Evolutionary conservation across 2,329 filamentous ascomycete genomes (phyloP).

Genomic region (Metarhizium anisopliae): DNA sequence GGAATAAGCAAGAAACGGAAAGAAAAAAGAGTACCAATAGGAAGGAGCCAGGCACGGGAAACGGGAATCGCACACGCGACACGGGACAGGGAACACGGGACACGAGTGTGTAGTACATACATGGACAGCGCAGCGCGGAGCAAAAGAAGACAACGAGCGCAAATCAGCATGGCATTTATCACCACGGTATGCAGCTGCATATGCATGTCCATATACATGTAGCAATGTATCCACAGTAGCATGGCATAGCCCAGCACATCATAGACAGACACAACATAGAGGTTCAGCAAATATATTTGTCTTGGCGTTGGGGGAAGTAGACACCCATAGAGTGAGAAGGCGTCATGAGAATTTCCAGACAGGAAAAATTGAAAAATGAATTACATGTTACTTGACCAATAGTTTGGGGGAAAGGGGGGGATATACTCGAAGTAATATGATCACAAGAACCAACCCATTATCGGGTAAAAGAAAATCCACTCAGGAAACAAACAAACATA

Average conservation of each 20-base stretch:
- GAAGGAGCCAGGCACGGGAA: no score
- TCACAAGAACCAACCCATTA: not conserved
- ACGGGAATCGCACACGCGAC: no score
- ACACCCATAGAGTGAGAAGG: not conserved
- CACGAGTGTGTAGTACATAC: not conserved
- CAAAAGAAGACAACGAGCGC: not conserved
- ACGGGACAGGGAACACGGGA: not conserved
- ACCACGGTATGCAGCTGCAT: not conserved
- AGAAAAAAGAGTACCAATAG: no score
- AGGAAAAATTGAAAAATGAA: not conserved
- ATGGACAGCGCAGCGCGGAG: not conserved
- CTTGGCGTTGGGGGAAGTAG: not conserved
- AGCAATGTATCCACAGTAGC: not conserved
- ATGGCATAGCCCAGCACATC: not conserved
- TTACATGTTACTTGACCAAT: not conserved
- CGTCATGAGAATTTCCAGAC: not conserved
- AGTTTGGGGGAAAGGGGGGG: not conserved
- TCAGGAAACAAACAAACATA: not conserved
- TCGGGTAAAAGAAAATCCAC: not conserved
- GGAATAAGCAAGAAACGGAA: no score
- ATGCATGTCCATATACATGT: not conserved
- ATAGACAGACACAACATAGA: not conserved
- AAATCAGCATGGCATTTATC: not conserved
- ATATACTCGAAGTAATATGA: not conserved
- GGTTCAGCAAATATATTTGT: not conserved